phyloP scores from a whole-genome alignment of 2,329 filamentous ascomycete genomes.

The Trichoderma polysporum region DNA sequence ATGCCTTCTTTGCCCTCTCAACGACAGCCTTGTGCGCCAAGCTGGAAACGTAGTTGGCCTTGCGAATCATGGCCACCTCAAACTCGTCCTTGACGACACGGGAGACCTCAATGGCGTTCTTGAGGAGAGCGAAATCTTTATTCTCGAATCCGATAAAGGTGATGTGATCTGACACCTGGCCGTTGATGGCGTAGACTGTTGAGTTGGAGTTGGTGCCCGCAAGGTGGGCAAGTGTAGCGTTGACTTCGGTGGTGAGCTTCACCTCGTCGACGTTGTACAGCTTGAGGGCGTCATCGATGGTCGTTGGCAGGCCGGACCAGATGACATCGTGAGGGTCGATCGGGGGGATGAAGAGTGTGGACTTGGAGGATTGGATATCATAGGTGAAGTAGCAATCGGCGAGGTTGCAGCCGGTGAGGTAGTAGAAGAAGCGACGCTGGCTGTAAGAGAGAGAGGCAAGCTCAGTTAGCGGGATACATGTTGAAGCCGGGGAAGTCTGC shows the following conservation, averaged over 20 bases:
- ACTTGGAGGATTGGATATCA: constrained; percentile 68
- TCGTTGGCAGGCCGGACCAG: constrained; percentile 87
- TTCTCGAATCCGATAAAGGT: constrained; percentile 69
- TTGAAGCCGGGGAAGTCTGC: not conserved
- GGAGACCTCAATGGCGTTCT: constrained; percentile 65
- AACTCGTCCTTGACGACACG: constrained; percentile 73
- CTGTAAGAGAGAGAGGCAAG: constrained; percentile 47
- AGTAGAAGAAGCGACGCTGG: constrained; percentile 92
- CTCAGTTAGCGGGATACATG: not conserved
- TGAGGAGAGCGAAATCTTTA: constrained; percentile 57
- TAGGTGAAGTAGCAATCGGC: constrained; percentile 81
- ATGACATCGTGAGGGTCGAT: constrained; percentile 86
- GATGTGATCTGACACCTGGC: constrained; percentile 71
- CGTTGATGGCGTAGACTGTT: constrained; percentile 72
- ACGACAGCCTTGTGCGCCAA: constrained; percentile 65
- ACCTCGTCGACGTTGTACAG: constrained; percentile 83
- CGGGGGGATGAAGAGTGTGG: constrained; percentile 88
- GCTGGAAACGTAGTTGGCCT: constrained; percentile 70
- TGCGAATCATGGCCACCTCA: constrained; percentile 70
- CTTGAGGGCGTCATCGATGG: constrained; percentile 68
- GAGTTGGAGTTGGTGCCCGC: constrained; percentile 38
- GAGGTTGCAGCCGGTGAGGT: constrained; percentile 80
- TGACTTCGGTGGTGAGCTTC: constrained; percentile 69
- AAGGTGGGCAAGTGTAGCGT: constrained; percentile 63
- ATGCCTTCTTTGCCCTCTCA: constrained; percentile 59